Conservation (phyloP, 768 basidiomycete genomes). For the Mycena albidolilacea region DNA sequence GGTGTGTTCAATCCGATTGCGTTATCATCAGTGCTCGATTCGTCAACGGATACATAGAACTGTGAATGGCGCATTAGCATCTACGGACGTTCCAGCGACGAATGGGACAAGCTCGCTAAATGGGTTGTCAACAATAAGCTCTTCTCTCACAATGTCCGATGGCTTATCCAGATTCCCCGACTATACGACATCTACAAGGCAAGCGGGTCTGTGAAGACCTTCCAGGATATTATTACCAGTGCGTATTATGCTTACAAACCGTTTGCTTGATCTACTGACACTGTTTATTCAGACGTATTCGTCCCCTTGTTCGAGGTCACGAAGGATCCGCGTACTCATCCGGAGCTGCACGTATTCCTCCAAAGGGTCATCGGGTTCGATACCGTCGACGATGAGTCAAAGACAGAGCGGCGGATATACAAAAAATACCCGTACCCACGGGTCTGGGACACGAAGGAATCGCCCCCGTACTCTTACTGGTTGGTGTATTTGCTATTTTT, state of each 20-base stretch:
- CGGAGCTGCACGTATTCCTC: slow-evolving; percentile 94
- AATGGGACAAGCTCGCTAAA: slow-evolving; percentile 99
- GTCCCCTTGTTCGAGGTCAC: slow-evolving; percentile 96
- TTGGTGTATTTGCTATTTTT: slow-evolving; percentile 50
- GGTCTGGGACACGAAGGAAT: slow-evolving; percentile 90
- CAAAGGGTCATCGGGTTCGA: slow-evolving; percentile 98
- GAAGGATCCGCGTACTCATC: slow-evolving; percentile 88
- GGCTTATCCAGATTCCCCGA: slow-evolving; percentile 96
- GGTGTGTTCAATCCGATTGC: slow-evolving; percentile 55
- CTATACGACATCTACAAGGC: slow-evolving; percentile 97
- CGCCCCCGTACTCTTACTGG: slow-evolving; percentile 98
- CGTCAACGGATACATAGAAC: slow-evolving; percentile 63
- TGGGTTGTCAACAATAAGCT: slow-evolving; percentile 97
- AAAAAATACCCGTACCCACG: slow-evolving; percentile 95
- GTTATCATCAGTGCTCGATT: not conserved
- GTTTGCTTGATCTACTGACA: not conserved
- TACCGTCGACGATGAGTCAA: slow-evolving; percentile 99
- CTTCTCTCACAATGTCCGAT: slow-evolving; percentile 96
- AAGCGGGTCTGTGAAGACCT: slow-evolving; percentile 85
- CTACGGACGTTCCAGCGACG: slow-evolving; percentile 85
- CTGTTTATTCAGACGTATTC: slow-evolving; percentile 82
- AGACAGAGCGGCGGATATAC: slow-evolving; percentile 91
- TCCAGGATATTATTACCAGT: slow-evolving; percentile 94
- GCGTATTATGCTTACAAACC: slow-evolving; percentile 43
- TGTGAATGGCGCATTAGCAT: slow-evolving; percentile 98